phyloP scores from a whole-genome alignment of 23 red algal species.

The Agarophyton chilense region DNA sequence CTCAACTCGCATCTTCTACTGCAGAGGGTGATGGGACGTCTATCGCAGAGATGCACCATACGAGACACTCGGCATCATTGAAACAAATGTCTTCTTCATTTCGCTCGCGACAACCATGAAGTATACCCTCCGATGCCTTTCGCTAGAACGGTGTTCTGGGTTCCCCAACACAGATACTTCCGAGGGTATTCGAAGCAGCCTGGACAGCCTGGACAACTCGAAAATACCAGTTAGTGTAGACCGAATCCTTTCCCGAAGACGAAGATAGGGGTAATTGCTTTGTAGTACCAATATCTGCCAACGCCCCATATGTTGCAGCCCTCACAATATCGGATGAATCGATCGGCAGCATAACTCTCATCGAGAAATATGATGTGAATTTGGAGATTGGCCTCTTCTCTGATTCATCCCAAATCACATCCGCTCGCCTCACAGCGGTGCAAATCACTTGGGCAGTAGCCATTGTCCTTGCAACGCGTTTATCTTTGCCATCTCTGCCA shows the following conservation, averaged over 20 bases:
- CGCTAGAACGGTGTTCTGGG: slow-evolving; percentile 45
- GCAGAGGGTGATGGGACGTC: slow-evolving; percentile 49
- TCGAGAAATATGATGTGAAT: slow-evolving; percentile 1
- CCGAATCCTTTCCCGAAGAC: slow-evolving; percentile 2
- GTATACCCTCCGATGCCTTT: slow-evolving; percentile 26
- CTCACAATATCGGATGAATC: slow-evolving; percentile 53
- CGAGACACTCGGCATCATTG: slow-evolving; percentile 45
- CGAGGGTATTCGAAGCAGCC: slow-evolving; percentile 40
- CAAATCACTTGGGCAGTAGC: slow-evolving; percentile 19
- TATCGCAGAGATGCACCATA: slow-evolving; percentile 35
- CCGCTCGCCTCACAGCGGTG: background rate
- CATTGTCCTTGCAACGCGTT: slow-evolving; percentile 47
- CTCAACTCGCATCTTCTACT: background rate
- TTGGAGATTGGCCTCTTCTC: background rate
- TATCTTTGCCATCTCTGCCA: slow-evolving; percentile 47
- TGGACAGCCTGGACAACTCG: slow-evolving; percentile 21
- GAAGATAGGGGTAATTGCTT: slow-evolving; percentile 16
- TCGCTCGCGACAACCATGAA: slow-evolving; percentile 38
- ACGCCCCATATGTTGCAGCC: slow-evolving; percentile 25
- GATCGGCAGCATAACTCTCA: slow-evolving; percentile 20
- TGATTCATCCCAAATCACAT: background rate
- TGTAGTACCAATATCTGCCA: slow-evolving; percentile 29
- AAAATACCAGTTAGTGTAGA: slow-evolving; percentile 31
- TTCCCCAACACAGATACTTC: slow-evolving; percentile 67
- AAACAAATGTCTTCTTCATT: slow-evolving; percentile 79